Evolutionary conservation across 2,329 filamentous ascomycete species (phyloP).

Genomic region (Aspergillus chevalieri): DNA sequence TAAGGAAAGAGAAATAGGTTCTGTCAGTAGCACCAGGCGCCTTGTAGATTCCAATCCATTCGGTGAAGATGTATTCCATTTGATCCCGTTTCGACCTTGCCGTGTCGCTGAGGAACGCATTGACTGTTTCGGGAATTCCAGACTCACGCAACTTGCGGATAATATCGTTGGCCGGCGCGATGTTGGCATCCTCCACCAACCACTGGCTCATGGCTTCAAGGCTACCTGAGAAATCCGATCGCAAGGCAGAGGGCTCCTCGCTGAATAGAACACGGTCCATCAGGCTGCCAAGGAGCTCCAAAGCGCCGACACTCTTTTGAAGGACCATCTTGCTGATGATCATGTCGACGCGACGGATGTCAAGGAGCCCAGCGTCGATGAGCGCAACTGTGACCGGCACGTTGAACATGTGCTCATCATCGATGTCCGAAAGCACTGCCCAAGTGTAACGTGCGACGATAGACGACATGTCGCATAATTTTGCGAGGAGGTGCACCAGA

Average conservation of each 20-base stretch:
- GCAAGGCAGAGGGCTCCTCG: conserved; percentile 69
- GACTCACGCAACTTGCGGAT: conserved; percentile 58
- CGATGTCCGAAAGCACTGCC: conserved; percentile 44
- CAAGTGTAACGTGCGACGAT: conserved; percentile 49
- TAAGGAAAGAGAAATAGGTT: conserved; percentile 67
- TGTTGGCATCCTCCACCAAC: conserved; percentile 66
- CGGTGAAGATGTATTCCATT: conserved; percentile 90
- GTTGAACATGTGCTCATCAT: conserved; percentile 59
- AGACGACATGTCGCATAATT: conserved; percentile 57
- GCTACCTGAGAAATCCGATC: conserved; percentile 78
- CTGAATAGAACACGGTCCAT: conserved; percentile 73
- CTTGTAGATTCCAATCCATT: conserved; percentile 81
- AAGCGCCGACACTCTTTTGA: conserved; percentile 62
- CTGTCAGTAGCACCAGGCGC: conserved; percentile 71
- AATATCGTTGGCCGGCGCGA: conserved; percentile 62
- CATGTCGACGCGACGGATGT: conserved; percentile 60
- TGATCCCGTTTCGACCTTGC: conserved; percentile 64
- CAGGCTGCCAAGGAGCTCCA: conserved; percentile 74
- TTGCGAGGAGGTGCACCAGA: conserved; percentile 54
- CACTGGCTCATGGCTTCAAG: conserved; percentile 75
- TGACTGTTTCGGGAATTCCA: conserved; percentile 50
- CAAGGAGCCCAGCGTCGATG: conserved; percentile 54
- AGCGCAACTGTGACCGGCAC: conserved; percentile 56
- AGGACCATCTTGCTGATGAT: conserved; percentile 68
- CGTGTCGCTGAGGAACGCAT: conserved; percentile 52